Percentiles rank a stretch among this genome's conserved stretches.
Evolutionary conservation across 176 grass and related monocot species (phyloP).

Genomic region (Triticum urartu): DNA sequence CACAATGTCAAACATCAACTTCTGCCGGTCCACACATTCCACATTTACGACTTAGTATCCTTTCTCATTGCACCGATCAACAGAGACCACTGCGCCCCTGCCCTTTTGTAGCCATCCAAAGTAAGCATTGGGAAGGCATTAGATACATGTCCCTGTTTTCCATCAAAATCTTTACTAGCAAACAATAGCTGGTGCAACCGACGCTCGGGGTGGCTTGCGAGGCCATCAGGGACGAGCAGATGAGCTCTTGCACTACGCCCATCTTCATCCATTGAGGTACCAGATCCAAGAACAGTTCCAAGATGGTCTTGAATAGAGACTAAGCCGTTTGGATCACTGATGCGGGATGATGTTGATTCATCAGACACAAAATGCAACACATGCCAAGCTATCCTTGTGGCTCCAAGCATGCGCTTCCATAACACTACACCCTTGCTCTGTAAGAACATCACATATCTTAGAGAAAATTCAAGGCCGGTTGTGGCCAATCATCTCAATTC

Average conservation of each 20-base stretch:
- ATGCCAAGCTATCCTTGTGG: slow-evolving; percentile 41
- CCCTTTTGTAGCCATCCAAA: slow-evolving; percentile 6
- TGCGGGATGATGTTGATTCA: slow-evolving; percentile 38
- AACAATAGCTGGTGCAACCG: slow-evolving; percentile 61
- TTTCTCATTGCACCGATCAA: slow-evolving; percentile 17
- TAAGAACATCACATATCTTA: slow-evolving; percentile 55
- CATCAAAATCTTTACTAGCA: slow-evolving; percentile 43
- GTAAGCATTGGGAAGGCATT: background rate
- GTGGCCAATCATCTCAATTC: slow-evolving; percentile 59
- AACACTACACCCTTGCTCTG: slow-evolving; percentile 51
- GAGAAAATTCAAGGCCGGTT: slow-evolving; percentile 60
- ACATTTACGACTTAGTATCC: slow-evolving; percentile 53
- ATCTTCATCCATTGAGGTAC: background rate
- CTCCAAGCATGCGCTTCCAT: slow-evolving; percentile 57
- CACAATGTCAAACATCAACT: slow-evolving; percentile 60
- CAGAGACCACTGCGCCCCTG: background rate
- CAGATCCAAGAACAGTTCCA: slow-evolving; percentile 35
- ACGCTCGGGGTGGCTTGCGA: slow-evolving; percentile 31
- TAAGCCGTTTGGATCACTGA: slow-evolving; percentile 38
- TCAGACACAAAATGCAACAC: slow-evolving; percentile 12
- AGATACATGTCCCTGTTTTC: background rate
- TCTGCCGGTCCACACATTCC: slow-evolving; percentile 49
- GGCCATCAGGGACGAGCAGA: slow-evolving; percentile 36
- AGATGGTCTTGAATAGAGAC: slow-evolving; percentile 47
- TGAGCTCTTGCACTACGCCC: slow-evolving; percentile 30